Evolutionary conservation across 805 yeast genomes (phyloP).

Genomic region (Tetrapisispora namnaoensis): DNA sequence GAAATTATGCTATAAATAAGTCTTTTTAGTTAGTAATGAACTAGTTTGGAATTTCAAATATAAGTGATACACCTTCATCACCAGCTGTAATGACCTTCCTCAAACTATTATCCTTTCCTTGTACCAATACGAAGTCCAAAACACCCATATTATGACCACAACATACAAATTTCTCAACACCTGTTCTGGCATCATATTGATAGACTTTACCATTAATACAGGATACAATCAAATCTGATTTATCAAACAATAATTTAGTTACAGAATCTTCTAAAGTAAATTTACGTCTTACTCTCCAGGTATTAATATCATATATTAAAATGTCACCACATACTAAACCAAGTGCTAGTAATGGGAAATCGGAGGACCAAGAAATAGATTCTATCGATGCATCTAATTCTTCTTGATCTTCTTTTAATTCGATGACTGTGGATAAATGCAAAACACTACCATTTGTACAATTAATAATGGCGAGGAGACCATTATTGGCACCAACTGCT

Average conservation of each 20-base stretch:
- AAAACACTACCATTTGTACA: constrained; percentile 63
- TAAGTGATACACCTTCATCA: constrained; percentile 88
- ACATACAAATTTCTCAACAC: constrained; percentile 65
- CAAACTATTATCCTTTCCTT: constrained; percentile 24
- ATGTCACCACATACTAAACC: constrained; percentile 87
- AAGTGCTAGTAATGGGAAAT: constrained; percentile 58
- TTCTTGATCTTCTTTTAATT: constrained; percentile 44
- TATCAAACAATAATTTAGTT: constrained; percentile 64
- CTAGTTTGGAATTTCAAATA: constrained; percentile 39
- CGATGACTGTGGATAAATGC: constrained; percentile 55
- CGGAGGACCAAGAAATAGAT: constrained; percentile 71
- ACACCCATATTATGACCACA: constrained; percentile 94
- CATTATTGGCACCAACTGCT: constrained; percentile 85
- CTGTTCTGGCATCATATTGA: constrained; percentile 85
- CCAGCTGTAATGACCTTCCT: constrained; percentile 81
- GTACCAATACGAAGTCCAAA: constrained; percentile 67
- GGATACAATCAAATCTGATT: constrained; percentile 51
- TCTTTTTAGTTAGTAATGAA: background rate
- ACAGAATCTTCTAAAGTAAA: constrained; percentile 70
- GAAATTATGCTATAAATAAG: background rate
- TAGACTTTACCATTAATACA: constrained; percentile 80
- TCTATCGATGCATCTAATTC: constrained; percentile 63
- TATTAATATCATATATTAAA: constrained; percentile 68
- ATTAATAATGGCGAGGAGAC: constrained; percentile 71
- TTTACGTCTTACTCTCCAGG: constrained; percentile 77